Evolutionary conservation across 2,329 filamentous ascomycete species (phyloP), one percentile per base, ranked within the genome.

Genomic region (Pseudocercospora cruenta): DNA sequence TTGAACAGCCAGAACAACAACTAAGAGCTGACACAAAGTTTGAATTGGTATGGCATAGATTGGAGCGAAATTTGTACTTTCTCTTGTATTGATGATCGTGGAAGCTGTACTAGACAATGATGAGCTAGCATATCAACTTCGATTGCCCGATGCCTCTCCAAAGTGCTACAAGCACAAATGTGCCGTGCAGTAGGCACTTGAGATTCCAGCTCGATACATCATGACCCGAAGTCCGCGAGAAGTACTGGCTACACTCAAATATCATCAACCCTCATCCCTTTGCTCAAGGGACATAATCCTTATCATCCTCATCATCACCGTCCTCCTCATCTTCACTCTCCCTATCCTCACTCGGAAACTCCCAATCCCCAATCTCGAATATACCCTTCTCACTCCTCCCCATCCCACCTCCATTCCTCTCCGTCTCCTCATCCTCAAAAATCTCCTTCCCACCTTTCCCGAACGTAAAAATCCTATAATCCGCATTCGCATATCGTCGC

Each of bases 1-100:
- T 84, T 99, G 76, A 99, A 99, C 85, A 96, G 91, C 83, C 92
- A 97, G 85, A 90, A 89, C 78, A 94, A 96, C 81, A 96, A 97
- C 86, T 98, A 89, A 62, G 62, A 43, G 39, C 39, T 39, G 39
- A 43, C 3, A 43, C 39, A 43, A 43, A 8, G 5, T 43, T 43
- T n/a, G 16, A n/a, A 8, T 43, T 5, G 39, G 4, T 16, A 43
- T n/a, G 16, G 16, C 39, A 39, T 39, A 39, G 14, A 39, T 39
- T 39, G 36, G 4, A 39, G 36, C 36, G 6, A 39, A 39, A 5
- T n/a, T 19, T 43, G n/a, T 16, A 16, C n/a, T 4, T 43, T 43
- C 6, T 43, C 39, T 43, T 43, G 39, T 39, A 39, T n/a, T 5
- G 36, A n/a, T 39, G 6, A 5, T n/a, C n/a, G n/a, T n/a, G 14